Percentiles rank a stretch among this genome's conserved stretches.
Conservation (phyloP, 2,329 filamentous ascomycete genomes). For the Fusarium cicatricum region DNA sequence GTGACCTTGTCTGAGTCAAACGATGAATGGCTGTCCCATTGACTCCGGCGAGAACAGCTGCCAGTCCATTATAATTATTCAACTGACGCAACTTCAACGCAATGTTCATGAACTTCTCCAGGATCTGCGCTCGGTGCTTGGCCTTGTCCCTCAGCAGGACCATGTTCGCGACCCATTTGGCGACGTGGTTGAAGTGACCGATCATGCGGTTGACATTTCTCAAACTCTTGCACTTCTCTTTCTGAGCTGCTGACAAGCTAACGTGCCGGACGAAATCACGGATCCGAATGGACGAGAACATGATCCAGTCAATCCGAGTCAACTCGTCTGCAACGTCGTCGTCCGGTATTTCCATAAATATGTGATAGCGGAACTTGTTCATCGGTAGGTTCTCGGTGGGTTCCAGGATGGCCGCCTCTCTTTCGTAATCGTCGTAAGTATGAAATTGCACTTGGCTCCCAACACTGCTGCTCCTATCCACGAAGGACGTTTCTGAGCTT, state of each 20-base stretch:
- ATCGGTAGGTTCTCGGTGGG: slow-evolving; percentile 74
- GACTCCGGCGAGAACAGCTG: slow-evolving; percentile 92
- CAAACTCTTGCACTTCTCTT: slow-evolving; percentile 78
- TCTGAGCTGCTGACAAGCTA: slow-evolving; percentile 74
- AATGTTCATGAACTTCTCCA: slow-evolving; percentile 96
- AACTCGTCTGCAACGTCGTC: slow-evolving; percentile 90
- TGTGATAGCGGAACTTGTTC: slow-evolving; percentile 87
- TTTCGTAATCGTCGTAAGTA: slow-evolving; percentile 80
- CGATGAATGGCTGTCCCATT: slow-evolving; percentile 88
- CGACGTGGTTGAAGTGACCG: slow-evolving; percentile 87
- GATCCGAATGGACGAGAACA: slow-evolving; percentile 94
- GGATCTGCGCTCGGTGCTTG: slow-evolving; percentile 88
- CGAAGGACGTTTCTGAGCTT: slow-evolving; percentile 54
- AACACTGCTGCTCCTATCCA: slow-evolving; percentile 50
- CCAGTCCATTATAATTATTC: slow-evolving; percentile 97
- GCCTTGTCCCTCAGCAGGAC: slow-evolving; percentile 92
- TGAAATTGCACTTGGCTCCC: slow-evolving; percentile 65
- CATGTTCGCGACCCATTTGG: slow-evolving; percentile 84
- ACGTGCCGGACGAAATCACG: slow-evolving; percentile 94
- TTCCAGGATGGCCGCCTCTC: slow-evolving; percentile 75
- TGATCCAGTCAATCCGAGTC: slow-evolving; percentile 96
- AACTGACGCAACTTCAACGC: slow-evolving; percentile 85
- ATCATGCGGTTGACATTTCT: slow-evolving; percentile 95
- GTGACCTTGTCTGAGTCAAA: slow-evolving; percentile 77
- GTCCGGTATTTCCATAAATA: slow-evolving; percentile 86